Percentiles rank a stretch among this genome's conserved stretches.
Conservation (phyloP, 495 filamentous ascomycete genomes). For the Talaromyces stipitatus region DNA sequence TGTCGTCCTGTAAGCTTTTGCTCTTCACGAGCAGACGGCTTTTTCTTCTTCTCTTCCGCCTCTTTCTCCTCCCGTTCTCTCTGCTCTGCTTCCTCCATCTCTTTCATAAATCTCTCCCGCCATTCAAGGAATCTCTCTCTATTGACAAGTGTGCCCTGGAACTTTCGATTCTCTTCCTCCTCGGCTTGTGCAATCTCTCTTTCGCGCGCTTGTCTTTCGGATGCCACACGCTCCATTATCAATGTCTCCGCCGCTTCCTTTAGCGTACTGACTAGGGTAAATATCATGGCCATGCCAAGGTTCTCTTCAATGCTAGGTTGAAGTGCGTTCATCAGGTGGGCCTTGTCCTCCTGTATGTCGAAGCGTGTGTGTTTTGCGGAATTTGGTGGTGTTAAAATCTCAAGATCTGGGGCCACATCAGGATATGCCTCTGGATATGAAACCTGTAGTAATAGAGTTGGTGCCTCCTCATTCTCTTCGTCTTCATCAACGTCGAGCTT, state of each 20-base stretch:
- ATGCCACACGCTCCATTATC: slow-evolving; percentile 59
- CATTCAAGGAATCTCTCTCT: slow-evolving; percentile 76
- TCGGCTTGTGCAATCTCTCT: slow-evolving; percentile 62
- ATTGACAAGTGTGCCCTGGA: slow-evolving; percentile 84
- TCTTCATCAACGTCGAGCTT: slow-evolving; percentile 63
- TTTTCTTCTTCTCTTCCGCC: slow-evolving; percentile 70
- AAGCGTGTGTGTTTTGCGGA: slow-evolving; percentile 56
- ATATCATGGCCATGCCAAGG: slow-evolving; percentile 97
- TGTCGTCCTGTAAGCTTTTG: slow-evolving; percentile 71
- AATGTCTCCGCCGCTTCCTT: slow-evolving; percentile 84
- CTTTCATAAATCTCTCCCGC: slow-evolving; percentile 68
- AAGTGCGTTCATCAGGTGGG: slow-evolving; percentile 58
- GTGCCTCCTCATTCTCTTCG: slow-evolving; percentile 40
- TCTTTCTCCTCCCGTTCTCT: slow-evolving; percentile 61
- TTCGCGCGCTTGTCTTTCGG: slow-evolving; percentile 53
- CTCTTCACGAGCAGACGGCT: slow-evolving; percentile 46
- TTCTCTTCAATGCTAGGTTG: slow-evolving; percentile 74
- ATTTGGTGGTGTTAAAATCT: slow-evolving; percentile 64
- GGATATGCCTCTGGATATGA: slow-evolving; percentile 83
- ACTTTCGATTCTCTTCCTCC: slow-evolving; percentile 91
- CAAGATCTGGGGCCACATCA: slow-evolving; percentile 72
- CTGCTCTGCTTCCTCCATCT: slow-evolving; percentile 64
- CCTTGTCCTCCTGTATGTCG: slow-evolving; percentile 61
- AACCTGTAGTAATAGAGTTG: slow-evolving; percentile 68
- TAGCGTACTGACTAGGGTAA: slow-evolving; percentile 75